Evolutionary conservation across 345 rosid species (phyloP).

Genomic region (Raphanus raphanistrum): DNA sequence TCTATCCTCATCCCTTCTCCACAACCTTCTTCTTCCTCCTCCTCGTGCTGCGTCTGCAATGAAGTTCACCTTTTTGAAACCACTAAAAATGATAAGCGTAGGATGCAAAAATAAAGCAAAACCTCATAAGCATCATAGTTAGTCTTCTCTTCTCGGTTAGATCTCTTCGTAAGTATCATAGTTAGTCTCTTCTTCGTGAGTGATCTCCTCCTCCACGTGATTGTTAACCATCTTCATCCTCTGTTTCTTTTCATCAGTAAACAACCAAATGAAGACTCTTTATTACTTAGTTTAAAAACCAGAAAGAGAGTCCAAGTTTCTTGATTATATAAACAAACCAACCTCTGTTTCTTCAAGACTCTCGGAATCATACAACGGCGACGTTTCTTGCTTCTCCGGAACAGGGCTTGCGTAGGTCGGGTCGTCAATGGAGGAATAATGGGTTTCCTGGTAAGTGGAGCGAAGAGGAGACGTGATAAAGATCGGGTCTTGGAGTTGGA

Average conservation of each 20-base stretch:
- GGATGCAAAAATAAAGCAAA: neutral
- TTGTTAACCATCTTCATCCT: slow-evolving; percentile 17
- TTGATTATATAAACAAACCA: neutral
- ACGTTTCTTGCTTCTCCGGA: slow-evolving; percentile 22
- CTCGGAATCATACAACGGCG: slow-evolving; percentile 14
- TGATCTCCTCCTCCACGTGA: neutral
- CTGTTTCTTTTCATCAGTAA: neutral
- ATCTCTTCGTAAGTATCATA: slow-evolving; percentile 25
- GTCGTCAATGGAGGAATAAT: neutral
- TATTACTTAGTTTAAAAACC: neutral
- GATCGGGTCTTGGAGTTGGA: neutral
- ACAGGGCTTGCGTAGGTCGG: slow-evolving; percentile 2
- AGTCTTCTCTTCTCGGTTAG: slow-evolving; percentile 7
- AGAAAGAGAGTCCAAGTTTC: neutral
- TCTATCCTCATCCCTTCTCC: slow-evolving; percentile 44
- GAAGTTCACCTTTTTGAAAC: neutral
- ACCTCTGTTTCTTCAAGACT: slow-evolving; percentile 24
- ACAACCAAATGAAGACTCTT: slow-evolving; percentile 10
- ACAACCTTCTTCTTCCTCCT: slow-evolving; percentile 26
- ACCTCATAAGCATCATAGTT: slow-evolving; percentile 30
- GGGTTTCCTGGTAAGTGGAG: slow-evolving; percentile 8
- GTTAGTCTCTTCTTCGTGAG: slow-evolving; percentile 18
- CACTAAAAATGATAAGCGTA: neutral
- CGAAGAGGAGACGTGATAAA: slow-evolving; percentile 25
- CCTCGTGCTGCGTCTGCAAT: slow-evolving; percentile 1